Conservation (phyloP, 2,329 filamentous ascomycete species). For the Periglandula ipomoeae region DNA sequence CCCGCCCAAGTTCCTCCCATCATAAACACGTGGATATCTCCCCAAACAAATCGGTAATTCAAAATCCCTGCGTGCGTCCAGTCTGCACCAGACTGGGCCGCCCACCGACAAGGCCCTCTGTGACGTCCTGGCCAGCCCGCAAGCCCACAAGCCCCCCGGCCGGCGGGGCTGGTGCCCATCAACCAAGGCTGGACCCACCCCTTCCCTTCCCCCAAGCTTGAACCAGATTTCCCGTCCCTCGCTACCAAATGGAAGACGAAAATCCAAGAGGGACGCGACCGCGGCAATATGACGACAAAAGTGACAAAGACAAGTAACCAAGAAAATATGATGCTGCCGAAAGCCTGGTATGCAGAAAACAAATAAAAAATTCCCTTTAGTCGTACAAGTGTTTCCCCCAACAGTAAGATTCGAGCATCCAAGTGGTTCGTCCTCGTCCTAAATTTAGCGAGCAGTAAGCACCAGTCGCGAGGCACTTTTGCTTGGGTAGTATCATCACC, state of each 20-base stretch:
- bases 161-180: too few relatives aligned
- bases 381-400: neutral
- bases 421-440: neutral
- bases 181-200: too few relatives aligned
- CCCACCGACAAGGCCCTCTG: too few relatives aligned
- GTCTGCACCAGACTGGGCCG: too few relatives aligned
- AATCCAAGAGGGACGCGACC: too few relatives aligned
- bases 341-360: neutral
- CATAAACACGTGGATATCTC: neutral
- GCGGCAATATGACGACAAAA: neutral
- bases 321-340: too few relatives aligned
- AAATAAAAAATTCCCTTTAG: neutral
- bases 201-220: too few relatives aligned
- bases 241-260: too few relatives aligned
- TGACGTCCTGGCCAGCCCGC: too few relatives aligned
- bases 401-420: neutral
- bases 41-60: neutral
- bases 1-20: neutral
- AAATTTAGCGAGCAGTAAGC: neutral
- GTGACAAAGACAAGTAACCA: neutral
- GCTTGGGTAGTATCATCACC: neutral
- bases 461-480: slow-evolving; percentile 1
- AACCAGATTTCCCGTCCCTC: too few relatives aligned
- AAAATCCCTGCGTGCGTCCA: neutral
- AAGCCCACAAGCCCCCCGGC: too few relatives aligned